A percentile compares a stretch with the other conserved stretches of the same genome.
phyloP scores from a whole-genome alignment of 768 basidiomycete species.

The Auriculariales sp. region DNA sequence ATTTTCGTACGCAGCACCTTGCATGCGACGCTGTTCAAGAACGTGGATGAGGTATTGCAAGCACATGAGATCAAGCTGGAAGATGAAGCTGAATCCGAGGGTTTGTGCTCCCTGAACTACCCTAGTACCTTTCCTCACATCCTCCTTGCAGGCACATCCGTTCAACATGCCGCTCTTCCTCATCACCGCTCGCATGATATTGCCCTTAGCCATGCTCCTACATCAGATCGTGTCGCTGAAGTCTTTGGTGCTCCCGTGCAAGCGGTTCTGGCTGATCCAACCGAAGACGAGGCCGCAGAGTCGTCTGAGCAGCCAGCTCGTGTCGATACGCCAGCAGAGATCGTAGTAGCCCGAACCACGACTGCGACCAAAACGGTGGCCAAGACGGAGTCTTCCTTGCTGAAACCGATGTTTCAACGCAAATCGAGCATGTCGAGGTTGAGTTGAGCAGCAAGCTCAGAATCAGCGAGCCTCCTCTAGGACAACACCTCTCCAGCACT shows the following conservation, averaged over 20 bases:
- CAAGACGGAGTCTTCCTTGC: too few species aligned
- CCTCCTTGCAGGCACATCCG: neutral
- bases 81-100: neutral
- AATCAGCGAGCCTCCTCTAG: too few species aligned
- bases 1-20: constrained; percentile 48
- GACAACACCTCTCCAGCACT: too few species aligned
- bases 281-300: constrained; percentile 15
- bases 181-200: constrained; percentile 24
- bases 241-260: constrained; percentile 34
- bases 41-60: constrained; percentile 21
- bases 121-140: constrained; percentile 18
- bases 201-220: constrained; percentile 45
- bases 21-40: constrained; percentile 35
- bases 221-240: constrained; percentile 49
- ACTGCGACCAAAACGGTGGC: too few species aligned
- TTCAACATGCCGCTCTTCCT: neutral
- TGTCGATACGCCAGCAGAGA: too few species aligned
- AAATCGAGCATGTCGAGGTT: too few species aligned
- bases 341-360: too few species aligned
- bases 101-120: constrained; percentile 26
- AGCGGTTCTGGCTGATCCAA: constrained; percentile 2
- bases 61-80: constrained; percentile 3
- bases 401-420: neutral
- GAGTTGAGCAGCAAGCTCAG: too few species aligned
- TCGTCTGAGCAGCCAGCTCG: constrained; percentile 17